A percentile compares a stretch with the other conserved stretches of the same genome.
These are phyloP conservation scores for Beauveria scarabaeidicola DNA, from an alignment of 2,329 filamentous ascomycete species.

Conservation along the genomic window DNA sequence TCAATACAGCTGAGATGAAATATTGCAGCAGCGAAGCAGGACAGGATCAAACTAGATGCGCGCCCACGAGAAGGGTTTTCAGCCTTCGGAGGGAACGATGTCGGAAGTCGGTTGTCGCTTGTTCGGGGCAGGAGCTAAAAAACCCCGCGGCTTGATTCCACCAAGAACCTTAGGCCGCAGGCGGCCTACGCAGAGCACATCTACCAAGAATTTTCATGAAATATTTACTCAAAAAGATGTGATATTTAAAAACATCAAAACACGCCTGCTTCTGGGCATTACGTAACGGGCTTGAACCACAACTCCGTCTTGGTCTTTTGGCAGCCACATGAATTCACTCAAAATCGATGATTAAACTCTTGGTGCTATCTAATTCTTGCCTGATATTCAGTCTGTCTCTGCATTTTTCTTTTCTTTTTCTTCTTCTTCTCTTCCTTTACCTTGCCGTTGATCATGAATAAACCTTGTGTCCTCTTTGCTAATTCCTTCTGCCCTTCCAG, in stretches of 20 bases:
- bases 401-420: neutral
- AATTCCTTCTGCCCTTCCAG: neutral
- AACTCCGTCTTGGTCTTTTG: no score
- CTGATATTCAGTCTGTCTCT: neutral
- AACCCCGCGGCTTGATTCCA: neutral
- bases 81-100: neutral
- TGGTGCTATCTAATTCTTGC: no score
- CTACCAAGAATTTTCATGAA: no score
- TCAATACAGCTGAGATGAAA: neutral
- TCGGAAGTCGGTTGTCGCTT: slow-evolving; percentile 1
- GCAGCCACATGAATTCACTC: no score
- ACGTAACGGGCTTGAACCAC: no score
- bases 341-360: no score
- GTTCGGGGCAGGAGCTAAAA: neutral
- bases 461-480: neutral
- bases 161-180: neutral
- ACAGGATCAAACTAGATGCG: neutral
- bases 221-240: no score
- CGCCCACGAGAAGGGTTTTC: neutral
- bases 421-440: neutral
- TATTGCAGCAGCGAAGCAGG: neutral
- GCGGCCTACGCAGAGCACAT: neutral
- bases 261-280: no score
- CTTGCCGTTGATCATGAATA: no score
- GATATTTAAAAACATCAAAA: no score